Percentiles rank a stretch among this genome's conserved stretches.
Evolutionary conservation across 1,284 basidiomycete genomes (phyloP).

Genomic region (Apiotrichum sp.): DNA sequence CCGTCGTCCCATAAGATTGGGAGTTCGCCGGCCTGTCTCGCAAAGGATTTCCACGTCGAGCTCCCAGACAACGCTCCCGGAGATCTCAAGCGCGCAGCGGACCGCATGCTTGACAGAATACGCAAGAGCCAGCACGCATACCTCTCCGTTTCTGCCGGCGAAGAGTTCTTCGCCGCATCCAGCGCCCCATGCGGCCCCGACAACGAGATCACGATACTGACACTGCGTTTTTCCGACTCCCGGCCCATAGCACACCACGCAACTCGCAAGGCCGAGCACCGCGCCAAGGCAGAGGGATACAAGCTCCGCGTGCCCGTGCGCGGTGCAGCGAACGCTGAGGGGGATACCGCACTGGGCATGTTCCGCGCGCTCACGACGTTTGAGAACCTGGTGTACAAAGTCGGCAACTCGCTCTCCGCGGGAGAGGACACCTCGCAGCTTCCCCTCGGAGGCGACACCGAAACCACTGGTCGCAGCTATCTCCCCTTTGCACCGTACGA

Average conservation of each 20-base stretch:
- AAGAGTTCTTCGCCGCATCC: constrained; percentile 13
- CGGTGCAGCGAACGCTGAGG: background rate
- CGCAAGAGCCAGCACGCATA: constrained; percentile 1
- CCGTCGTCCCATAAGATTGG: constrained; percentile 55
- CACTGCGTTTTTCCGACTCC: background rate
- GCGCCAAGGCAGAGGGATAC: constrained; percentile 18
- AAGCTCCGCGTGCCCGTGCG: constrained; percentile 9
- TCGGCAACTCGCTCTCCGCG: background rate
- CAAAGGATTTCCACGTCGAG: background rate
- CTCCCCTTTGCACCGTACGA: constrained; percentile 36
- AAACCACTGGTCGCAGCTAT: constrained; percentile 9
- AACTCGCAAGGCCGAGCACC: background rate
- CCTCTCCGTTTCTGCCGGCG: constrained; percentile 16
- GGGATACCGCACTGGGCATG: constrained; percentile 2
- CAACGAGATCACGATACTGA: background rate
- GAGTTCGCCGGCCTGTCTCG: constrained; percentile 46
- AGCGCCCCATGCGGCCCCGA: no score
- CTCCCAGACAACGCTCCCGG: background rate
- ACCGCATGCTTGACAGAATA: background rate
- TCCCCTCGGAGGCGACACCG: background rate
- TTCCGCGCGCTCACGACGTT: constrained; percentile 78
- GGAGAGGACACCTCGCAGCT: background rate
- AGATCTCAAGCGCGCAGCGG: constrained; percentile 1
- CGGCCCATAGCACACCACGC: background rate
- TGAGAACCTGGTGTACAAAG: constrained; percentile 56